Evolutionary conservation across 2,329 filamentous ascomycete genomes (phyloP).

Genomic region (Aureobasidium sp.): DNA sequence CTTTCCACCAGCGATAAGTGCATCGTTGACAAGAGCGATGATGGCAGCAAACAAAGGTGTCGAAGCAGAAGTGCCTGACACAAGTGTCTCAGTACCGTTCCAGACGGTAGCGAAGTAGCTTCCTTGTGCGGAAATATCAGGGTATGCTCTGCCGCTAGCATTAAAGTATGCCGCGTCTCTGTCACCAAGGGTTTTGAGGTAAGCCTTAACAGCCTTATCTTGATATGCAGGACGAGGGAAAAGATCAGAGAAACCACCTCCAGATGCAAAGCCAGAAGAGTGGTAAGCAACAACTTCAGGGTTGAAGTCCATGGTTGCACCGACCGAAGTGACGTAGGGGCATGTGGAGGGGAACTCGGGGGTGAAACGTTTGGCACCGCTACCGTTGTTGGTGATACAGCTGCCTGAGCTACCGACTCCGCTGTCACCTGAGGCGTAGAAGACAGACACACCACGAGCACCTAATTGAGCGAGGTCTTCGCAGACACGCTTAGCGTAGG

Average conservation of each 20-base stretch:
- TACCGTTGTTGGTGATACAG: slow-evolving; percentile 41
- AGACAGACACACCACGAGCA: slow-evolving; percentile 58
- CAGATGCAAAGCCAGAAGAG: slow-evolving; percentile 42
- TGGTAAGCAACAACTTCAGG: slow-evolving; percentile 46
- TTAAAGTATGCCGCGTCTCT: slow-evolving; percentile 41
- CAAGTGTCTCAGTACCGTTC: slow-evolving; percentile 30
- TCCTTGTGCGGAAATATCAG: slow-evolving; percentile 48
- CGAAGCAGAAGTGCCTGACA: slow-evolving; percentile 48
- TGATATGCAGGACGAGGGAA: slow-evolving; percentile 41
- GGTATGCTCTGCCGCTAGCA: slow-evolving; percentile 37
- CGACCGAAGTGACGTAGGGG: slow-evolving; percentile 43
- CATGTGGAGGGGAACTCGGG: slow-evolving; percentile 42
- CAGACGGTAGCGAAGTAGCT: slow-evolving; percentile 35
- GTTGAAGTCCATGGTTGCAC: slow-evolving; percentile 35
- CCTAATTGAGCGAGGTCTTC: slow-evolving; percentile 58
- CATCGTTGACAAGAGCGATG: slow-evolving; percentile 55
- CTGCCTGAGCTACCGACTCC: slow-evolving; percentile 46
- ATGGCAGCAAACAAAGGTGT: slow-evolving; percentile 51
- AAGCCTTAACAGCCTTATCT: slow-evolving; percentile 32
- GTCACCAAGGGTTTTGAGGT: slow-evolving; percentile 35
- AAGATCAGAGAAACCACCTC: slow-evolving; percentile 41
- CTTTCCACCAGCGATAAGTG: slow-evolving; percentile 43
- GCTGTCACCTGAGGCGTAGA: slow-evolving; percentile 56
- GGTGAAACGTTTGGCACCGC: slow-evolving; percentile 36
- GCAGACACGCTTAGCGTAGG: slow-evolving; percentile 57